These are phyloP conservation scores for Bisporella sp. DNA, from an alignment of 2,329 filamentous ascomycete species.

Conservation along the genomic window DNA sequence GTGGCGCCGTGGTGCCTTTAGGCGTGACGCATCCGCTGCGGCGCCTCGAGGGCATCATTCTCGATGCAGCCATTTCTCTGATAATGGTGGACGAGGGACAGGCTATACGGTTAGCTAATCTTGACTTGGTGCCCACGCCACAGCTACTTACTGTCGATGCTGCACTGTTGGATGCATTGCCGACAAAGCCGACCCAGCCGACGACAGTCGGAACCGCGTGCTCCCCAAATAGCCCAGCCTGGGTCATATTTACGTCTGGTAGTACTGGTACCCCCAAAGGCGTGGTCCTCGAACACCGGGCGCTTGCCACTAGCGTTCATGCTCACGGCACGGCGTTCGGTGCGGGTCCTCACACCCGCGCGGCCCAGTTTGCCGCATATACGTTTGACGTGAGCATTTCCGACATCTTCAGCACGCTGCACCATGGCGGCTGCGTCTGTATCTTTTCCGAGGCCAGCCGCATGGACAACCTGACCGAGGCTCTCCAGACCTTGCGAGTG, in stretches of 20 bases:
- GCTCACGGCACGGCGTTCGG: not conserved
- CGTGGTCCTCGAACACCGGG: conserved; percentile 29
- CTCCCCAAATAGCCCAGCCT: not conserved
- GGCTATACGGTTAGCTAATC: too few species aligned
- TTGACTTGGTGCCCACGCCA: not conserved
- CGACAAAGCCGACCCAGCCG: not conserved
- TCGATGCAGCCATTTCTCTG: not conserved
- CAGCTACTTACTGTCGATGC: not conserved
- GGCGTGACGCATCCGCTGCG: not conserved
- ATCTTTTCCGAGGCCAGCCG: conserved; percentile 6
- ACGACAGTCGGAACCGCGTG: not conserved
- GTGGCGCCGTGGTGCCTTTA: not conserved
- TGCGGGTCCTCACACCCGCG: conserved; percentile 2
- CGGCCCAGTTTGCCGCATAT: conserved; percentile 8
- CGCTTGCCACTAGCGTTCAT: conserved; percentile 7
- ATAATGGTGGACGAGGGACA: not conserved
- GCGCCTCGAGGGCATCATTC: not conserved
- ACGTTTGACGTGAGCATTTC: conserved; percentile 8
- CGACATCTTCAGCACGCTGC: conserved; percentile 1
- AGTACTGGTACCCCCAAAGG: conserved; percentile 12
- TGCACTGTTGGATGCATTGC: not conserved
- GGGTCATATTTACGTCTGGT: conserved; percentile 12
- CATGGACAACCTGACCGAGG: not conserved
- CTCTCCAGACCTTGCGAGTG: conserved; percentile 2
- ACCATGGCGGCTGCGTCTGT: conserved; percentile 7